Conservation (phyloP, 129 eudicot genomes). For the Helichrysum umbraculigerum region DNA sequence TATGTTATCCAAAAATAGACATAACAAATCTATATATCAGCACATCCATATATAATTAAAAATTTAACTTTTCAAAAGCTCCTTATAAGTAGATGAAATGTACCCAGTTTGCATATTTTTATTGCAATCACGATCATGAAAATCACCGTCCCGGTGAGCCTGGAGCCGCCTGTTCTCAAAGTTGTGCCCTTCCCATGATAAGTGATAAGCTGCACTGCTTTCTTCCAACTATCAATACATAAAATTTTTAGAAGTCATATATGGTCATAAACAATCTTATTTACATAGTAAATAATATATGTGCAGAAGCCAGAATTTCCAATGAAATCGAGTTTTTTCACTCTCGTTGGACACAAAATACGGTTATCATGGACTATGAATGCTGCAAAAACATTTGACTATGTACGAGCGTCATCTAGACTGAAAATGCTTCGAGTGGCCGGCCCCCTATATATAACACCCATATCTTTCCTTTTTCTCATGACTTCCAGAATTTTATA, state of each 20-base stretch:
- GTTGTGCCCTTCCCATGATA: slow-evolving; percentile 35
- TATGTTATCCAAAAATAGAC: background rate
- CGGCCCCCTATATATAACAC: too few species aligned
- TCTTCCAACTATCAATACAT: slow-evolving; percentile 40
- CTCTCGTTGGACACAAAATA: background rate
- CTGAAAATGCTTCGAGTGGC: too few species aligned
- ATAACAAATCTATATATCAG: background rate
- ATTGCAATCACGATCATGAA: slow-evolving; percentile 27
- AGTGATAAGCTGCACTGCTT: slow-evolving; percentile 24
- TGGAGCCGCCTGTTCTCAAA: slow-evolving; percentile 24
- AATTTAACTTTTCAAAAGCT: background rate
- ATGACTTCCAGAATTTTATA: background rate
- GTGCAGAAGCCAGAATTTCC: background rate
- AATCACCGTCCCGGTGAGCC: slow-evolving; percentile 24
- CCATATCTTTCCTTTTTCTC: background rate
- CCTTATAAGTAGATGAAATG: background rate
- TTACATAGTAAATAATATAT: too few species aligned
- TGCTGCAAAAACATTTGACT: background rate
- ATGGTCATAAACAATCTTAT: background rate
- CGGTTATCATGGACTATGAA: background rate
- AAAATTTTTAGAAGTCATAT: background rate
- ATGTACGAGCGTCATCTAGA: too few species aligned
- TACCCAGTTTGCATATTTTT: slow-evolving; percentile 33
- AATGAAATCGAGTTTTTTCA: background rate
- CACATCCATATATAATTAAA: background rate